Conservation (phyloP, 2,329 filamentous ascomycete species). For the Ophiostoma quercus region DNA sequence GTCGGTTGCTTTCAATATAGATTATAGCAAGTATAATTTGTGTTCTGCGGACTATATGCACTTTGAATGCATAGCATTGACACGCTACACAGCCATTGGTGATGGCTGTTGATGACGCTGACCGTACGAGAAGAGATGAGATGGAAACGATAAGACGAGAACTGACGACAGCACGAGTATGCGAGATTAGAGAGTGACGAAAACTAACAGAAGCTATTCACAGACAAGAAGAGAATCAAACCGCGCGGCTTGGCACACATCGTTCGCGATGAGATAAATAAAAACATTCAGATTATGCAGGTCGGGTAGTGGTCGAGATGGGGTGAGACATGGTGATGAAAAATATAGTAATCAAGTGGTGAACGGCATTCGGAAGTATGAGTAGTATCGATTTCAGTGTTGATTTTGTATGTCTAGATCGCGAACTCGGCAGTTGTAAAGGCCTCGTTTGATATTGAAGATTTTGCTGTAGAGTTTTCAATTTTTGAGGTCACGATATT, state of each 20-base stretch:
- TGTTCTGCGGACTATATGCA: background rate
- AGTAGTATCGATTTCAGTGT: background rate
- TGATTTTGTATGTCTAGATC: background rate
- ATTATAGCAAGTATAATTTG: background rate
- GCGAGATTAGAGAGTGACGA: background rate
- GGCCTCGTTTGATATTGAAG: no score
- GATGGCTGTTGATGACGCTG: background rate
- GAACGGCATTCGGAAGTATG: background rate
- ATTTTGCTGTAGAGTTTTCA: no score
- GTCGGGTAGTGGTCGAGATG: background rate
- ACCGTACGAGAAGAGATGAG: slow-evolving; percentile 1
- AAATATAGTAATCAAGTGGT: background rate
- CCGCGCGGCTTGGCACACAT: background rate
- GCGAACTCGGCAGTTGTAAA: background rate
- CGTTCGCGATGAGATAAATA: background rate
- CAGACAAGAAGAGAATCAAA: background rate
- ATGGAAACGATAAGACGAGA: background rate
- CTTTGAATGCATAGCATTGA: background rate
- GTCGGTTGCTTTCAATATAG: background rate
- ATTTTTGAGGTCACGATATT: no score
- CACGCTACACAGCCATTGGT: background rate
- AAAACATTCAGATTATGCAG: background rate
- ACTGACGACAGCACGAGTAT: background rate
- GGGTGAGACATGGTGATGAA: background rate
- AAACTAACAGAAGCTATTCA: background rate